Base-by-base conservation (phyloP, 2,329 filamentous ascomycete genomes). In the Conoideocrella luteorostrata region DNA sequence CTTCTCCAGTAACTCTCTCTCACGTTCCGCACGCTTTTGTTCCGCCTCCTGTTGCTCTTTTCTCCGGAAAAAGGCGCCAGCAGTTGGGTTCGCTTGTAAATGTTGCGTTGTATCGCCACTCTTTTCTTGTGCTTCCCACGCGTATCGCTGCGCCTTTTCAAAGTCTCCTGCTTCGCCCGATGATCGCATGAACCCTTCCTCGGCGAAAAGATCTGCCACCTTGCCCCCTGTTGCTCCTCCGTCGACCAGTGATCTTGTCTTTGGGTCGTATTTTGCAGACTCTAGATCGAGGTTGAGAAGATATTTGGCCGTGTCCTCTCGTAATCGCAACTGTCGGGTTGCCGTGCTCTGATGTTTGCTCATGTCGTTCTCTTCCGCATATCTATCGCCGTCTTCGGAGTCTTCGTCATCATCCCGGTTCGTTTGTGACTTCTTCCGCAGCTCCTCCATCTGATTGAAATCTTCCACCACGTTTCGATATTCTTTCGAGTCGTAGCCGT, bases 251-350 rank as follows among this genome's bases (percentile, higher is more conserved):
- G 86, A 84, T 55, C 93, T 78, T 11, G 90, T 96, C 62, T 98
- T 98, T 0, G 93, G 93, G 58, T 98, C 91, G 66, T 98, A 98
- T 63, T 95, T 94, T 2, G 94, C 93, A 2, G 90, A 96, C 57
- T 98, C 93, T 3, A 95, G 75, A 59, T 98, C 93, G 22, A 98
- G 78, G 59, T 97, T 97, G 7, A 96, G 71, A 3, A 98, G 74
- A 61, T 98, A 98, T 59, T 96, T 97, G 18, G 93, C 93, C 1
- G 93, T 98, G 62, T 98, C 93, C 68, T 98, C 93, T 62, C 93
- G 80, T 61, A 98, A 81, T 50, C 93, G 81, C 45, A 98, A 73
- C 59, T 97, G 94, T 46, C 89, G 78, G 1, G 93, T 95, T 6
- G 88, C 86, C 18, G 89, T 96, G 53, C 85, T 85, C 63, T 96